Evolutionary conservation across 768 basidiomycete genomes (phyloP).

Genomic region (Boletus coccyginus): DNA sequence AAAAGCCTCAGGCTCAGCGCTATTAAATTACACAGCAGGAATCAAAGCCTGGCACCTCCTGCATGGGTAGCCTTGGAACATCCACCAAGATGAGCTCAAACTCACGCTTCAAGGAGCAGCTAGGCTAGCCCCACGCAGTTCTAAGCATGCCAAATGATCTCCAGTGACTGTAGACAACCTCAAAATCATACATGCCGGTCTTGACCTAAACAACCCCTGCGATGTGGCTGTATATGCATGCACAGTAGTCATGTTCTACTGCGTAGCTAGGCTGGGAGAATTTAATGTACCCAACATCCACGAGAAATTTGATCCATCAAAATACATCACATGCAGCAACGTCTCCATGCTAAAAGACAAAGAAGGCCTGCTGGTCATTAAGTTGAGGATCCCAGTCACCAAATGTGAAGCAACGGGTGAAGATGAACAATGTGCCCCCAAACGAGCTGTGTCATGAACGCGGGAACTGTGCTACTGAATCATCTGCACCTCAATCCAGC

Average conservation of each 20-base stretch:
- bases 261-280: neutral
- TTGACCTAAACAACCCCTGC: neutral
- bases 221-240: neutral
- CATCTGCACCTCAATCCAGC: neutral
- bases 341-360: neutral
- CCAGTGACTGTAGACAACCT: neutral
- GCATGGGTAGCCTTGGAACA: neutral
- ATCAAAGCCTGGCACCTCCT: neutral
- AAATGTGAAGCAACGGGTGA: neutral
- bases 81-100: neutral
- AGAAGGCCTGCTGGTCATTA: neutral
- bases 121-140: fast-evolving
- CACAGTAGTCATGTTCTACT: neutral
- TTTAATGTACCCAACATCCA: neutral
- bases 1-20: fast-evolving
- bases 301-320: neutral
- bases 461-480: neutral
- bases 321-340: no score
- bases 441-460: neutral
- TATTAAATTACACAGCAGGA: neutral
- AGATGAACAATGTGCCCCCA: neutral
- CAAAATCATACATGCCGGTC: neutral
- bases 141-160: fast-evolving
- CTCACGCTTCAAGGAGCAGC: neutral
- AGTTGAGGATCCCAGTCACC: neutral